These are phyloP conservation scores for Westerdykella aurantiaca DNA, from an alignment of 2,329 filamentous ascomycete species.

Conservation along the genomic window DNA sequence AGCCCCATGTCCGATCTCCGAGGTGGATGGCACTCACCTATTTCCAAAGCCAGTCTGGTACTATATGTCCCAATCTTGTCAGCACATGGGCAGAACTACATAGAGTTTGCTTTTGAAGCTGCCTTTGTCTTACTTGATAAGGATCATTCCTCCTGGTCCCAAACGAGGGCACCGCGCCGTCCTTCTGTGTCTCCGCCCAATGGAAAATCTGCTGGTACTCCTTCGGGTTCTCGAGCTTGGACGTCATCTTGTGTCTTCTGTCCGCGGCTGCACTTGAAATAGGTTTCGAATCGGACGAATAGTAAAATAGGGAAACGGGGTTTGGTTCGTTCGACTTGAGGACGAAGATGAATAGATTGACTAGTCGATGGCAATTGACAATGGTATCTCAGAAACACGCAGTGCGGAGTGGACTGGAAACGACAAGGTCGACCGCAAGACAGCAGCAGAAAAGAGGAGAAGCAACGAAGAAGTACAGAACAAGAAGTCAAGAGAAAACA, in stretches of 20 bases:
- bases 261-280: no score
- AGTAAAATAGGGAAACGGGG: not conserved
- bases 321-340: not conserved
- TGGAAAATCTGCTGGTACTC: slow-evolving; percentile 37
- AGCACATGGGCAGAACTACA: not conserved
- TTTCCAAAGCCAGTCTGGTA: slow-evolving; percentile 57
- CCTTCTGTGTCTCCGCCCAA: slow-evolving; percentile 57
- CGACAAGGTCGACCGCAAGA: no score
- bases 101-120: not conserved
- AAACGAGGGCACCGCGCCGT: slow-evolving; percentile 52
- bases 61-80: slow-evolving; percentile 14
- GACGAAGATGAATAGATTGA: not conserved
- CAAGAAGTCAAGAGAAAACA: no score
- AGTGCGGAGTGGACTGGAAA: no score
- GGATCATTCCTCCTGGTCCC: slow-evolving; percentile 50
- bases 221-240: slow-evolving; percentile 30
- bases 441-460: no score
- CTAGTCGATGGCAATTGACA: no score
- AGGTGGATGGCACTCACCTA: slow-evolving; percentile 21
- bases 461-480: not conserved
- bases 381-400: no score
- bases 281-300: no score
- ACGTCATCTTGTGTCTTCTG: slow-evolving; percentile 14
- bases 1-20: no score
- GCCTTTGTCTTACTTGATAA: slow-evolving; percentile 40